phyloP scores from a whole-genome alignment of 2,329 filamentous ascomycete genomes.

The Diaporthe ampelina region DNA sequence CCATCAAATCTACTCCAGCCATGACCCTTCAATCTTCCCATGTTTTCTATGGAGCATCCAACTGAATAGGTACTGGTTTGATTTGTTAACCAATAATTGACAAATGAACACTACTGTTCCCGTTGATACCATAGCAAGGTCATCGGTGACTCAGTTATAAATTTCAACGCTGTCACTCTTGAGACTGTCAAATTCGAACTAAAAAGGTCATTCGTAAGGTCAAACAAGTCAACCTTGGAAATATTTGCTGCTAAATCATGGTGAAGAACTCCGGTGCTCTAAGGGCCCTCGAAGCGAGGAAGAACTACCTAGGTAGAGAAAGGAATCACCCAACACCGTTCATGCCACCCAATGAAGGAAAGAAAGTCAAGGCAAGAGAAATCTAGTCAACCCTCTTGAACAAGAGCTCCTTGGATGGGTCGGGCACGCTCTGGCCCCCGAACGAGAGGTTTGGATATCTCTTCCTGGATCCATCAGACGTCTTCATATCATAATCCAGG shows the following conservation, averaged over 20 bases:
- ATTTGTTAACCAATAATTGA: neutral
- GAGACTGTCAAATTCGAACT: neutral
- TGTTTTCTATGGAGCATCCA: too few species aligned
- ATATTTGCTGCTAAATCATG: neutral
- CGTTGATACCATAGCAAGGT: too few species aligned
- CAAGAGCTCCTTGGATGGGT: slow-evolving; percentile 45
- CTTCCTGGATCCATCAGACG: slow-evolving; percentile 44
- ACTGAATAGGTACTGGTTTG: neutral
- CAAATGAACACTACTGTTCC: too few species aligned
- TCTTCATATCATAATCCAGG: slow-evolving; percentile 49
- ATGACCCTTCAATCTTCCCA: neutral
- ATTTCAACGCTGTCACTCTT: neutral
- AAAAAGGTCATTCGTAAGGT: neutral
- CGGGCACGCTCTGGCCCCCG: slow-evolving; percentile 43
- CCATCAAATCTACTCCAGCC: neutral
- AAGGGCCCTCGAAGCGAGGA: neutral
- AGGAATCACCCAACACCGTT: slow-evolving; percentile 6
- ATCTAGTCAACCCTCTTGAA: slow-evolving; percentile 44
- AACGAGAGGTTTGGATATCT: slow-evolving; percentile 48
- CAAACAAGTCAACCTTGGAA: neutral
- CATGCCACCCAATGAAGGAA: neutral
- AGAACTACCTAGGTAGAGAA: neutral
- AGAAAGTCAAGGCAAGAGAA: too few species aligned
- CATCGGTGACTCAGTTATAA: too few species aligned
- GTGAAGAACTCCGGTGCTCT: too few species aligned